These are phyloP conservation scores for Talaromyces islandicus DNA, from an alignment of 2,329 filamentous ascomycete genomes.

Conservation along the genomic window DNA sequence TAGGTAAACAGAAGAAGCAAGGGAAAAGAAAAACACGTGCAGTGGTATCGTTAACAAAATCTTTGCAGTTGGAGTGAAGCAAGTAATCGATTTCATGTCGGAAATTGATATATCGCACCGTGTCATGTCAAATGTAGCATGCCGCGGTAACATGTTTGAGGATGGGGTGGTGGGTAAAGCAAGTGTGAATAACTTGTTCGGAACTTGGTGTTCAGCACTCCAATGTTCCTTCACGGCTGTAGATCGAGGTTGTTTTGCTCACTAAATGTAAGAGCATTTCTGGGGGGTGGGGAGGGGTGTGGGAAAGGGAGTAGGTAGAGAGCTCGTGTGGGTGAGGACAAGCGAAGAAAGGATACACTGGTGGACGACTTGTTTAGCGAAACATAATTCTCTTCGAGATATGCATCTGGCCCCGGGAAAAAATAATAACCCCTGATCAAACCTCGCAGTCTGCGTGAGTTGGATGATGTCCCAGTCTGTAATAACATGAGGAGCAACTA, in stretches of 20 bases:
- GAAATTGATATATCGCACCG: neutral
- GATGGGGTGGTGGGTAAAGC: neutral
- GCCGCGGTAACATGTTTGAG: neutral
- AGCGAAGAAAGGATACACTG: neutral
- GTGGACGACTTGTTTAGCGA: neutral
- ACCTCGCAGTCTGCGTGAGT: neutral
- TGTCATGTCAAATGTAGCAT: neutral
- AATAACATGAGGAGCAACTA: neutral
- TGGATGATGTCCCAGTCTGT: neutral
- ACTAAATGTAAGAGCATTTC: neutral
- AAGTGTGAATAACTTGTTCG: neutral
- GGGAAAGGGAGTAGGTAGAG: neutral
- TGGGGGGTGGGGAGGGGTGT: neutral
- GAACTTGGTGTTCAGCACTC: neutral
- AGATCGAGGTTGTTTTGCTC: neutral
- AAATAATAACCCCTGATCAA: neutral
- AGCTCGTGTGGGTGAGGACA: neutral
- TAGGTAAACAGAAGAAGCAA: neutral
- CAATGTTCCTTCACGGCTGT: neutral
- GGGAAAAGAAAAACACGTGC: neutral
- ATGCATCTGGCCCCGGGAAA: neutral
- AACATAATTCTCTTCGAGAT: neutral
- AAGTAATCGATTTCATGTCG: neutral
- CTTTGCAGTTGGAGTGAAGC: neutral
- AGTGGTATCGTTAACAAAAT: neutral